Conservation (phyloP, 305 asterid genomes). For the Coffea humblotiana region DNA sequence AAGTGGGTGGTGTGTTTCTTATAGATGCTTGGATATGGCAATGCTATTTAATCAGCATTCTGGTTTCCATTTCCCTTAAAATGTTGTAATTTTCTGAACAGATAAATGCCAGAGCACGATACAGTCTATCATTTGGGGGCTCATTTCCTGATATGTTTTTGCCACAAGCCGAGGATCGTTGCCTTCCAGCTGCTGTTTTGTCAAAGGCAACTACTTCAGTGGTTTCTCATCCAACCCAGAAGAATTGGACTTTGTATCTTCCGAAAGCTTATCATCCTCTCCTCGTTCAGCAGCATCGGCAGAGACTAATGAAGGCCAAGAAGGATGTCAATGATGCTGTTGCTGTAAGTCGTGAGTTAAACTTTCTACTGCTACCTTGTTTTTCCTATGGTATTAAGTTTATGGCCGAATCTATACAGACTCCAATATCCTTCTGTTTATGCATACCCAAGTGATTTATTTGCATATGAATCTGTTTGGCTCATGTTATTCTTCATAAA, state of each 20-base stretch:
- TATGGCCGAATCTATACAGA: background rate
- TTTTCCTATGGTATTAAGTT: background rate
- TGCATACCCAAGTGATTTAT: background rate
- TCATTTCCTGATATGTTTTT: conserved; percentile 75
- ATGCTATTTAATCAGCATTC: background rate
- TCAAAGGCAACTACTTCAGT: conserved; percentile 34
- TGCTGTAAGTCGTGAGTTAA: conserved; percentile 56
- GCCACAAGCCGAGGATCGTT: conserved; percentile 50
- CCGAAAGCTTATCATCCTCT: conserved; percentile 87
- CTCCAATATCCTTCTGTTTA: background rate
- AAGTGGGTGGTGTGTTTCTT: background rate
- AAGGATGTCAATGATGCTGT: conserved; percentile 72
- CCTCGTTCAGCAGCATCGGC: conserved; percentile 75
- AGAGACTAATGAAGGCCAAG: conserved; percentile 63
- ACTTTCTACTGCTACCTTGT: background rate
- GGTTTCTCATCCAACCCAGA: conserved; percentile 43
- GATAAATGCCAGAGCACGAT: conserved; percentile 93
- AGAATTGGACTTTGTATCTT: conserved; percentile 77
- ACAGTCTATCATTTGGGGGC: conserved; percentile 84
- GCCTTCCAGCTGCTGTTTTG: conserved; percentile 36
- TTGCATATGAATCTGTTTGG: background rate
- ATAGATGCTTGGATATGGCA: background rate
- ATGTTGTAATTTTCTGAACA: conserved; percentile 29
- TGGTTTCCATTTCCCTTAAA: conserved; percentile 9
- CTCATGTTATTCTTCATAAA: background rate